Conservation (phyloP, 768 basidiomycete genomes). For the Lentinula raphanica region DNA sequence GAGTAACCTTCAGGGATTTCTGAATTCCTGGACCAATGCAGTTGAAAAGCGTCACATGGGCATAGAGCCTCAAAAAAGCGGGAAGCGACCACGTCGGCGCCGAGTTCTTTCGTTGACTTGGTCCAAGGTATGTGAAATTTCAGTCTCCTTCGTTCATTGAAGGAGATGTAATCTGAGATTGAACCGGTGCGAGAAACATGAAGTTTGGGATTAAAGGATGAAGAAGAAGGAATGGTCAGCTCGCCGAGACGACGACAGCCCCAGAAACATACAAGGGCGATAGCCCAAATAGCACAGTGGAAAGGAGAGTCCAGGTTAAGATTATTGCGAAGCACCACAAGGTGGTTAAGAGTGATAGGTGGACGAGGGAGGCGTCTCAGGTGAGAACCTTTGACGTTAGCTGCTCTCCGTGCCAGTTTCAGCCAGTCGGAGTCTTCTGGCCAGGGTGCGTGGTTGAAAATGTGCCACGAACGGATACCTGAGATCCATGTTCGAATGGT, state of each 20-base stretch:
- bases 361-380: slow-evolving; percentile 15
- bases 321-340: slow-evolving; percentile 15
- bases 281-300: slow-evolving; percentile 31
- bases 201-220: slow-evolving; percentile 11
- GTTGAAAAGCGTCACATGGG: slow-evolving; percentile 16
- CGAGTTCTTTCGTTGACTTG: slow-evolving; percentile 22
- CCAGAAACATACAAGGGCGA: slow-evolving; percentile 30
- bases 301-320: slow-evolving; percentile 22
- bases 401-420: slow-evolving; percentile 10
- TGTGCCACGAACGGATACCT: slow-evolving; percentile 32
- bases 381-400: slow-evolving; percentile 17
- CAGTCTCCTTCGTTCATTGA: neutral
- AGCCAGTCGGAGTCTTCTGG: slow-evolving; percentile 19
- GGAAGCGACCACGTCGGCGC: slow-evolving; percentile 24
- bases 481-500: slow-evolving; percentile 30
- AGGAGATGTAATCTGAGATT: neutral
- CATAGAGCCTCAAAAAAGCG: slow-evolving; percentile 4
- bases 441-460: slow-evolving; percentile 30
- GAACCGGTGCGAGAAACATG: slow-evolving; percentile 10
- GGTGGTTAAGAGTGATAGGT: slow-evolving; percentile 31
- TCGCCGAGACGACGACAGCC: slow-evolving; percentile 26
- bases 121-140: slow-evolving; percentile 30
- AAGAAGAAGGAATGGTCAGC: slow-evolving; percentile 14
- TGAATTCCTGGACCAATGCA: slow-evolving; percentile 16
- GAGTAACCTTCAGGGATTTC: slow-evolving; percentile 18